A percentile compares a stretch with the other conserved stretches of the same genome.
Conservation (phyloP, 345 rosid species). For the Toxicodendron radicans region DNA sequence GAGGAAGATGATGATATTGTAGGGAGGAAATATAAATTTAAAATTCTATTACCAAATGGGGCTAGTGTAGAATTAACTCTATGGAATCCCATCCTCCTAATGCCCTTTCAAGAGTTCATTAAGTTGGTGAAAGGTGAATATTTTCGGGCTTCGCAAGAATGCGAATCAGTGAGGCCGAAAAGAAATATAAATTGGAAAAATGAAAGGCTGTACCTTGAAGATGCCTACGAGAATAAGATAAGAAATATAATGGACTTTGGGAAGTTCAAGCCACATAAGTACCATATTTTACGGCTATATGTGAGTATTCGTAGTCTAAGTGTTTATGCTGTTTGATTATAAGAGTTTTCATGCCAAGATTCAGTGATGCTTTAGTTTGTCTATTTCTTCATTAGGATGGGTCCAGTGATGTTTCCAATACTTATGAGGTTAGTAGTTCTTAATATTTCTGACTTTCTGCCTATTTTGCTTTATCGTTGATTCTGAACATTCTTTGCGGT, state of each 20-base stretch:
- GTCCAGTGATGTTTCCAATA: conserved; percentile 23
- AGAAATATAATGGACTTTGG: conserved; percentile 27
- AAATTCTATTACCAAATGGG: conserved; percentile 54
- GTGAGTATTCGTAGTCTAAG: conserved; percentile 37
- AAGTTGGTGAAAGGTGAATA: conserved; percentile 37
- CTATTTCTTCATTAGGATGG: conserved; percentile 48
- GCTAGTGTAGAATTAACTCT: conserved; percentile 34
- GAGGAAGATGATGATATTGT: no score
- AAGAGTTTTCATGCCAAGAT: background rate
- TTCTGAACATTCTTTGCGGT: background rate
- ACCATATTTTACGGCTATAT: conserved; percentile 48
- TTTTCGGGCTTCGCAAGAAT: conserved; percentile 7
- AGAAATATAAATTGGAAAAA: conserved; percentile 38
- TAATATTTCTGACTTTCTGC: background rate
- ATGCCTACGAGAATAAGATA: conserved; percentile 27
- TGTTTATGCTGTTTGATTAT: conserved; percentile 12
- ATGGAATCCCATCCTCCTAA: conserved; percentile 22
- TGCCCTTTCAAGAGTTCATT: conserved; percentile 38
- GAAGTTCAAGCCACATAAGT: conserved; percentile 36
- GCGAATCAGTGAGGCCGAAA: conserved; percentile 11
- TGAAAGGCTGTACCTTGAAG: conserved; percentile 1
- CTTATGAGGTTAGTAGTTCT: conserved; percentile 49
- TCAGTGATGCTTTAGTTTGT: background rate
- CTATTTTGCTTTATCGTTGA: background rate
- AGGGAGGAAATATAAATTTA: conserved; percentile 35